Evolutionary conservation across 176 grass and related monocot species (phyloP), one percentile per base, ranked within the genome.

Genomic region (Hyparrhenia diplandra): DNA sequence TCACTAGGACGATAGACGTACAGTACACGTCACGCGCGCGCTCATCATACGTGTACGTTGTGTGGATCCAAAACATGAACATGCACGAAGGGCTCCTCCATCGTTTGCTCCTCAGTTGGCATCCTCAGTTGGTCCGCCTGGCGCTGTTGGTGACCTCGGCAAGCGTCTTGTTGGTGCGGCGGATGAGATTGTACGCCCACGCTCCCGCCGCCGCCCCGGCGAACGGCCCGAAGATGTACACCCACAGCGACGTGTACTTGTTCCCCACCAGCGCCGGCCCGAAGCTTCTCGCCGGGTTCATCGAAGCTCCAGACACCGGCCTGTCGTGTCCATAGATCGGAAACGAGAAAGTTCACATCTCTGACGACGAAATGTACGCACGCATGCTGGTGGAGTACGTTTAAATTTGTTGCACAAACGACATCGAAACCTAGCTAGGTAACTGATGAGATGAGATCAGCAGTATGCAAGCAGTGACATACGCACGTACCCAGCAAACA

Each of bases 201-300:
- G 92, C 92, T 21, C 90, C 96, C 4, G 76, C 82, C 4, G 92
- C 84, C 10, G 92, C 40, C n/a, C 92, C 92, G 27, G 77, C 83
- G 69, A 91, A 85, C 14, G 92, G 92, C 4, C 92, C 92, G 1
- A 91, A 77, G 73, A 98, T 91, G 86, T 95, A 98, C 67, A n/a
- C 92, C 96, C 96, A 93, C 18, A 98, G 90, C 1, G 81, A 69
- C 68, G 1, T 73, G 82, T 81, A 98, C 46, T n/a, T 84, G 88
- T 71, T 74, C 12, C 27, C 71, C 34, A 93, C 83, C 23, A 95
- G 39, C 61, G 90, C 92, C 10, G 90, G 90, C 42, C 88, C 96
- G 10, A 98, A 39, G 62, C 77, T 95, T 61, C 92, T 87, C 13
- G 80, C 92, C 13, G 92, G 92, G 67, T 98, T 98, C 96, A 93